Evolutionary conservation across 495 filamentous ascomycete species (phyloP).

Genomic region (Penicillium lagena): DNA sequence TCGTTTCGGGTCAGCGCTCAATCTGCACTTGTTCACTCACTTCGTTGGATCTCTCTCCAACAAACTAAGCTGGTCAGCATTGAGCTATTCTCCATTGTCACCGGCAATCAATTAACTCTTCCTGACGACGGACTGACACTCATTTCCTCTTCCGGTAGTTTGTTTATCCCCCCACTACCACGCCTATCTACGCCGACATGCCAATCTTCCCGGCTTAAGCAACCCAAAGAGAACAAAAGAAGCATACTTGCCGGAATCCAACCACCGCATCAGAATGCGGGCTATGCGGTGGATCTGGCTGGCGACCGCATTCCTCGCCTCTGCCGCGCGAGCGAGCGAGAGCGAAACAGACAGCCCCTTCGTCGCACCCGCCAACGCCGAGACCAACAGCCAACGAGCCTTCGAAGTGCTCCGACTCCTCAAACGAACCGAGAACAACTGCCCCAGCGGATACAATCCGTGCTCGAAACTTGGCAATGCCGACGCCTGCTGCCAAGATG

Average conservation of each 20-base stretch:
- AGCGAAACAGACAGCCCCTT: slow-evolving; percentile 17
- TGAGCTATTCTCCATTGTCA: no score
- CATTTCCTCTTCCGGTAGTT: slow-evolving; percentile 32
- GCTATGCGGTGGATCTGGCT: slow-evolving; percentile 32
- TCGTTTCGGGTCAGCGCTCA: not conserved
- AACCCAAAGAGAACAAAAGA: no score
- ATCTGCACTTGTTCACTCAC: slow-evolving; percentile 2
- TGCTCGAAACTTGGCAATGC: slow-evolving; percentile 45
- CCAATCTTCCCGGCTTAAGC: no score
- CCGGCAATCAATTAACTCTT: no score
- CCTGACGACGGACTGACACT: not conserved
- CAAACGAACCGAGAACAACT: slow-evolving; percentile 35
- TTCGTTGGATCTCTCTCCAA: no score
- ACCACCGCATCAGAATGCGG: slow-evolving; percentile 28
- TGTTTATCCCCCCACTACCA: slow-evolving; percentile 25
- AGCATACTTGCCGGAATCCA: not conserved
- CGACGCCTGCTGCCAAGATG: slow-evolving; percentile 49
- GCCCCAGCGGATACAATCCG: slow-evolving; percentile 43
- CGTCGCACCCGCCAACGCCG: slow-evolving; percentile 15
- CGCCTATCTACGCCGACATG: no score
- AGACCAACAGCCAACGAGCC: slow-evolving; percentile 18
- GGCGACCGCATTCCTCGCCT: slow-evolving; percentile 29
- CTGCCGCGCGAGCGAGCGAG: slow-evolving; percentile 23
- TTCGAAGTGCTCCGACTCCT: slow-evolving; percentile 34
- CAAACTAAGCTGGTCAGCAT: no score